A percentile compares a stretch with the other conserved stretches of the same genome.
phyloP scores from a whole-genome alignment of 2,329 filamentous ascomycete species.

The Periconia digitata region DNA sequence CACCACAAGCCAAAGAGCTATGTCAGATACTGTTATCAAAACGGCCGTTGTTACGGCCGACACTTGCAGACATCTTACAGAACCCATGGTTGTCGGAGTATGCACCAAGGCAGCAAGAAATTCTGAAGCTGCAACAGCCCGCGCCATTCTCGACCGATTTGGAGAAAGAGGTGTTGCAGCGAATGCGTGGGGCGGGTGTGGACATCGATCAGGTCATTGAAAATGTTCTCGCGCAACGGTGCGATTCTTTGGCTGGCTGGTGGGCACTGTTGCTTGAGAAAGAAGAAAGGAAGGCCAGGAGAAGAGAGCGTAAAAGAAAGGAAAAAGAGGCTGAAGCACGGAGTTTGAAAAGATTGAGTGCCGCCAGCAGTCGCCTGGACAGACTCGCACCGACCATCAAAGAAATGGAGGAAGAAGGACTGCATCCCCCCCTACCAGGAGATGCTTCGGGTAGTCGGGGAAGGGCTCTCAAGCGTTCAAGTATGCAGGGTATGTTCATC shows the following conservation, averaged over 20 bases:
- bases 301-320: conserved; percentile 78
- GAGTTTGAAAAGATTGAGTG: conserved; percentile 78
- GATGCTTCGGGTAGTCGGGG: conserved; percentile 71
- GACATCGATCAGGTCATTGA: conserved; percentile 94
- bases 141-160: conserved; percentile 81
- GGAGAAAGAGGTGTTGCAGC: conserved; percentile 87
- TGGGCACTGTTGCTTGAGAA: conserved; percentile 95
- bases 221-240: conserved; percentile 85
- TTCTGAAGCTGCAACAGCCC: conserved; percentile 78
- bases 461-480: conserved; percentile 71
- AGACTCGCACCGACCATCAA: conserved; percentile 74
- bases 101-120: conserved; percentile 84
- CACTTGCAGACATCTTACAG: conserved; percentile 79
- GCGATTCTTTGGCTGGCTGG: conserved; percentile 90
- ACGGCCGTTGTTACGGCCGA: conserved; percentile 78
- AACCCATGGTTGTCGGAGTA: conserved; percentile 87
- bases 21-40: conserved; percentile 85
- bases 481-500: conserved; percentile 46
- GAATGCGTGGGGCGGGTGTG: conserved; percentile 91
- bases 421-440: conserved; percentile 50
- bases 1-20: conserved; percentile 74
- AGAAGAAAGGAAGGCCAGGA: conserved; percentile 81
- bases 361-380: conserved; percentile 84
- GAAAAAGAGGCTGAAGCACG: conserved; percentile 82
- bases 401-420: conserved; percentile 76